Conservation (phyloP, 2,329 filamentous ascomycete genomes). For the Scedosporium aurantiacum region DNA sequence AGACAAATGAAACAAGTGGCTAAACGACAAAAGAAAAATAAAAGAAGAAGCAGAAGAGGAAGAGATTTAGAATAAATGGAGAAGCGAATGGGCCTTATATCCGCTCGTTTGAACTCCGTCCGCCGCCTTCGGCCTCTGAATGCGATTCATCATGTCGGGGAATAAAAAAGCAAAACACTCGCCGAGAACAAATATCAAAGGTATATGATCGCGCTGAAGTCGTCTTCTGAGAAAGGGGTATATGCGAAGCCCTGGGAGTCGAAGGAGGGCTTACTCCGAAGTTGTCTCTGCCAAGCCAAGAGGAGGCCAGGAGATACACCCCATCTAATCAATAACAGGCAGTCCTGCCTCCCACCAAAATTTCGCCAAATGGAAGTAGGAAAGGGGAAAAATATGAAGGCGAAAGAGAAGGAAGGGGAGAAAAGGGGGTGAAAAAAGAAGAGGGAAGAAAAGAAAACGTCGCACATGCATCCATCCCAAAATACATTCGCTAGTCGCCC, state of each 20-base stretch:
- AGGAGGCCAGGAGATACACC: neutral
- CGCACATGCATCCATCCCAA: neutral
- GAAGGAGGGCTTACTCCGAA: neutral
- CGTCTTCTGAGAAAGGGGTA: too few species aligned
- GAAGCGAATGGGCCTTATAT: neutral
- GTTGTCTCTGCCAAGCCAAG: too few species aligned
- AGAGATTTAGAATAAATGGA: neutral
- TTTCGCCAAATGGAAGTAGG: neutral
- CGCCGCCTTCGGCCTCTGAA: neutral
- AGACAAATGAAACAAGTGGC: neutral
- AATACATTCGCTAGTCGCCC: neutral
- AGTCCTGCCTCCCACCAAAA: neutral
- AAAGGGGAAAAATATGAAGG: neutral
- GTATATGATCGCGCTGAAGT: neutral
- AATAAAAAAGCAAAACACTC: neutral
- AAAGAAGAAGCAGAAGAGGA: constrained; percentile 5
- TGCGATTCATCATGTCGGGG: neutral
- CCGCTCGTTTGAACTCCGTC: neutral
- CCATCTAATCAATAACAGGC: neutral
- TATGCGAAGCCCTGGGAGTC: neutral
- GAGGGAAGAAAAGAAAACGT: neutral
- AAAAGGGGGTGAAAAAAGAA: neutral
- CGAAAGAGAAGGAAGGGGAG: neutral
- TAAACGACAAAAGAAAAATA: neutral
- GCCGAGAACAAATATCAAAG: neutral